Evolutionary conservation across 2,329 filamentous ascomycete species (phyloP).

Genomic region (Dactylellina sp.): DNA sequence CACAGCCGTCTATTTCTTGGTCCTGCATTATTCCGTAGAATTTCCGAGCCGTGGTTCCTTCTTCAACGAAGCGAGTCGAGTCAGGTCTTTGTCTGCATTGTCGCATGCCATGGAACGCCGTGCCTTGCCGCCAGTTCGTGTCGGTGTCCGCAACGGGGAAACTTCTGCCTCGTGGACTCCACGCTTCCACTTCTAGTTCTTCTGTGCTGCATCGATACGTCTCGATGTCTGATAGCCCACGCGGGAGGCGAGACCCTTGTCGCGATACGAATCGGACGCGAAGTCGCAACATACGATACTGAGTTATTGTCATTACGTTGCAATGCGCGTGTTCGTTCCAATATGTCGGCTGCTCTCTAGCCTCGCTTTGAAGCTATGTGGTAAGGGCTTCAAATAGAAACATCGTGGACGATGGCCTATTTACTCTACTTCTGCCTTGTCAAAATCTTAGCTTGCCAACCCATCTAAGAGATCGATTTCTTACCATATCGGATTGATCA

Average conservation of each 20-base stretch:
- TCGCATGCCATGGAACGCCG: not conserved
- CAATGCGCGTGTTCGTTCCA: not conserved
- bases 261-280: not conserved
- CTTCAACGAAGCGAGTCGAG: conserved; percentile 8
- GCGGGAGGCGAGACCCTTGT: conserved; percentile 12
- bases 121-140: conserved; percentile 24
- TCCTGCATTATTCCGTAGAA: not conserved
- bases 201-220: not conserved
- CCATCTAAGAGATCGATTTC: not conserved
- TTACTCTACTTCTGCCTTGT: conserved; percentile 3
- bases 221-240: conserved; percentile 16
- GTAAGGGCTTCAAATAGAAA: conserved; percentile 37
- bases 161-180: not conserved
- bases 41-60: conserved; percentile 17
- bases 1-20: conserved; percentile 5
- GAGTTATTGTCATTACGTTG: no score
- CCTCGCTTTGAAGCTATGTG: not conserved
- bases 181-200: not conserved
- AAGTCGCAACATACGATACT: no score
- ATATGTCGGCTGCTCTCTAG: conserved; percentile 13
- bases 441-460: conserved; percentile 24
- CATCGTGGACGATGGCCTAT: conserved; percentile 8
- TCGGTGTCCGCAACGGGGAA: conserved; percentile 28
- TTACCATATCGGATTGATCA: not conserved
- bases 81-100: not conserved